A percentile compares a stretch with the other conserved stretches of the same genome.
Evolutionary conservation across 768 basidiomycete genomes (phyloP).

Genomic region (Clitopilus passeckerianus): DNA sequence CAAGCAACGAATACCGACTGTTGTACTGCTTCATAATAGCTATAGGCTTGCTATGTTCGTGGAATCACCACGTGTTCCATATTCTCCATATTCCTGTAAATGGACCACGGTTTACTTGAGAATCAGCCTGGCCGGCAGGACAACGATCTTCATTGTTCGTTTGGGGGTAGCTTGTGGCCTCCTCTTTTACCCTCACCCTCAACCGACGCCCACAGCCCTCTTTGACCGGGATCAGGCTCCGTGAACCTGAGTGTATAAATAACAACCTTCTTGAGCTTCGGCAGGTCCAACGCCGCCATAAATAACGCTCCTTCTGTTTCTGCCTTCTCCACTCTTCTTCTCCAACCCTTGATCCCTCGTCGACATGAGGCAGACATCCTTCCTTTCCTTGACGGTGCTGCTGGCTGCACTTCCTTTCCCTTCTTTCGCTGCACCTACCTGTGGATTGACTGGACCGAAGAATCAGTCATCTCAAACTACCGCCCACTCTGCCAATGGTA

Average conservation of each 20-base stretch:
- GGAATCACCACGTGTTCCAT: background rate
- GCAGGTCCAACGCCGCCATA: background rate
- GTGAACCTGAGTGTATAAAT: background rate
- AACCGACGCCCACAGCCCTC: background rate
- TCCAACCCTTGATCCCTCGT: conserved; percentile 2
- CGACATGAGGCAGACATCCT: conserved; percentile 5
- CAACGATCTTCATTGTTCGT: background rate
- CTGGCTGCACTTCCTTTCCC: conserved; percentile 19
- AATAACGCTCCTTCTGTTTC: background rate
- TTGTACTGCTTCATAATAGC: too few relatives aligned
- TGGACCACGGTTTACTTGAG: background rate
- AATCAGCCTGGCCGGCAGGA: background rate
- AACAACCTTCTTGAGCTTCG: background rate
- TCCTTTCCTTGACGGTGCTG: conserved; percentile 15
- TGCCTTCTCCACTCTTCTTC: background rate
- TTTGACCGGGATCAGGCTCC: background rate
- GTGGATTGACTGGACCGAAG: conserved; percentile 27
- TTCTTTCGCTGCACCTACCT: conserved; percentile 20
- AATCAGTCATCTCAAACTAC: background rate
- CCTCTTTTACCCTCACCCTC: background rate
- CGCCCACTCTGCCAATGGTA: background rate
- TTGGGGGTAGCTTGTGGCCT: background rate
- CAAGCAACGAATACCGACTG: too few relatives aligned
- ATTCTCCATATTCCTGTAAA: background rate
- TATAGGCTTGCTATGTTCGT: too few relatives aligned